Percentiles rank a stretch among this genome's conserved stretches.
These are phyloP conservation scores for Amanita inopinata DNA, from an alignment of 768 basidiomycete species.

Conservation along the genomic window DNA sequence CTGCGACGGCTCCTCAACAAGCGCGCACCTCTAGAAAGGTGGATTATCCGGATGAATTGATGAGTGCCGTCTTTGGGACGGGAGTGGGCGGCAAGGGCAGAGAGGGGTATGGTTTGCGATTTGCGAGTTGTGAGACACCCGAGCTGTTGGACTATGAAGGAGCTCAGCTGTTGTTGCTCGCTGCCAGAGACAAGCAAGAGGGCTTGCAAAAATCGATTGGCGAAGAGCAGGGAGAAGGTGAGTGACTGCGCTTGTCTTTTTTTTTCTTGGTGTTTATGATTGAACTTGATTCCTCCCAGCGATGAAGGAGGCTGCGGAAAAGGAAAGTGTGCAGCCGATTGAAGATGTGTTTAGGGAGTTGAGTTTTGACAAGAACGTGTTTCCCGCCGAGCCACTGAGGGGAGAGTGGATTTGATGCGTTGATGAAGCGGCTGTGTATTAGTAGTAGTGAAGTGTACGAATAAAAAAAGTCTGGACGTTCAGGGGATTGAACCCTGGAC, in stretches of 20 bases:
- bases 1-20: constrained; percentile 25
- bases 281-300: constrained; percentile 9
- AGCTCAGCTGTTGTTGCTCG: constrained; percentile 45
- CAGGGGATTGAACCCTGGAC: constrained; percentile 36
- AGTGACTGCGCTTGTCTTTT: constrained; percentile 20
- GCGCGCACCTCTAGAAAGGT: constrained; percentile 23
- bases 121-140: constrained; percentile 38
- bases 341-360: constrained; percentile 13
- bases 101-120: constrained; percentile 38
- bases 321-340: constrained; percentile 8
- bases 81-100: constrained; percentile 23
- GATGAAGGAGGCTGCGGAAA: constrained; percentile 9
- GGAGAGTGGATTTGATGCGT: constrained; percentile 8
- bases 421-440: too few relatives aligned
- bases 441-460: not conserved
- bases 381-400: constrained; percentile 1
- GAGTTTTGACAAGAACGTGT: constrained; percentile 1
- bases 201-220: constrained; percentile 41
- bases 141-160: constrained; percentile 47
- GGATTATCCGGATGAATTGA: constrained; percentile 36
- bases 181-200: constrained; percentile 36
- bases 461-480: constrained; percentile 20
- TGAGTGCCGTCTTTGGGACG: constrained; percentile 38
- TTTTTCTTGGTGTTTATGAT: not conserved
- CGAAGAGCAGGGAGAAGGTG: constrained; percentile 42